These are phyloP conservation scores for Termitomyces sp. DNA, from an alignment of 768 basidiomycete species.

Conservation along the genomic window DNA sequence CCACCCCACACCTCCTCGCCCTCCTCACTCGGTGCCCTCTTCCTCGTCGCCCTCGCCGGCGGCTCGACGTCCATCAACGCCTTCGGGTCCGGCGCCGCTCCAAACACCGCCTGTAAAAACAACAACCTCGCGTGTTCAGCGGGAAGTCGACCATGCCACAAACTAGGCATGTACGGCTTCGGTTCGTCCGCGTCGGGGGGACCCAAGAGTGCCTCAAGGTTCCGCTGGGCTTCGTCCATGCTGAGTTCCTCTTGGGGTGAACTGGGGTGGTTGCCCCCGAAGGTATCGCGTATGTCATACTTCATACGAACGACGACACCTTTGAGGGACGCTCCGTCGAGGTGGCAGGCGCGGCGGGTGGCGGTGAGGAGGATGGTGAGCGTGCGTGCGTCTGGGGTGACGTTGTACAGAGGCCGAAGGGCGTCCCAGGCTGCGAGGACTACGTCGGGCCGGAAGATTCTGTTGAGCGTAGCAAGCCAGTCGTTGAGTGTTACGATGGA, in stretches of 20 bases:
- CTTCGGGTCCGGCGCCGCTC: slow-evolving; percentile 31
- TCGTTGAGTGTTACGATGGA: slow-evolving; percentile 25
- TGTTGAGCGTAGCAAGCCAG: slow-evolving; percentile 44
- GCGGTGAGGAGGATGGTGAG: slow-evolving; percentile 58
- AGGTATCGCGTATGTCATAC: slow-evolving; percentile 3
- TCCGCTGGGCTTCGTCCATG: not conserved
- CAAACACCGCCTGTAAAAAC: slow-evolving; percentile 53
- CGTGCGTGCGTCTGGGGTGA: slow-evolving; percentile 48
- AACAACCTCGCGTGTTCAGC: slow-evolving; percentile 19
- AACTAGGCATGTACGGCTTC: slow-evolving; percentile 12
- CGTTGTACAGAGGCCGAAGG: slow-evolving; percentile 51
- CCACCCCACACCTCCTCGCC: slow-evolving; percentile 4
- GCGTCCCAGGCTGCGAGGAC: slow-evolving; percentile 68
- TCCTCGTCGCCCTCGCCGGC: slow-evolving; percentile 22
- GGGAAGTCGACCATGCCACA: slow-evolving; percentile 17
- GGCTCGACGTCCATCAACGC: slow-evolving; percentile 23
- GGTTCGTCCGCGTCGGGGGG: not conserved
- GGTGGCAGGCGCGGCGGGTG: slow-evolving; percentile 45
- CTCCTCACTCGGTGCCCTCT: not conserved
- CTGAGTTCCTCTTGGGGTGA: not conserved
- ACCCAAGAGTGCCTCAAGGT: not conserved
- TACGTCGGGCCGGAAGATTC: slow-evolving; percentile 52
- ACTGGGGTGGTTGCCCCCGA: not conserved
- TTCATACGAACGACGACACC: slow-evolving; percentile 43
- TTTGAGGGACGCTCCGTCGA: slow-evolving; percentile 43